These are phyloP conservation scores for Chiua sp. DNA, from an alignment of 1,284 basidiomycete species.

Conservation along the genomic window DNA sequence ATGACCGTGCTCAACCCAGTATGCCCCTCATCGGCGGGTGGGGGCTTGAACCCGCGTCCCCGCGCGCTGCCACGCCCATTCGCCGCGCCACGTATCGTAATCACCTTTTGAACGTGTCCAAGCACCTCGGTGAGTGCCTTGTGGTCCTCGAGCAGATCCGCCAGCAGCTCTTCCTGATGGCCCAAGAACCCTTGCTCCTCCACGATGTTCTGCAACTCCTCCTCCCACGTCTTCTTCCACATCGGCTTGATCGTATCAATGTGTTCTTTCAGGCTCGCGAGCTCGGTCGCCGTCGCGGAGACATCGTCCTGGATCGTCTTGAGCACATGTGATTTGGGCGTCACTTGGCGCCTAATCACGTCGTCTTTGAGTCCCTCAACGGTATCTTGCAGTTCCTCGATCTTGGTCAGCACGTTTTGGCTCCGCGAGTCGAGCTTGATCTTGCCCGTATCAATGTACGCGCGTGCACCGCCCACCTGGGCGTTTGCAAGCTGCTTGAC, in stretches of 20 bases:
- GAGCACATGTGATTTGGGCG: slow-evolving; percentile 79
- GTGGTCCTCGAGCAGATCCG: slow-evolving; percentile 91
- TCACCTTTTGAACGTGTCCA: slow-evolving; percentile 87
- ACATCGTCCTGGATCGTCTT: slow-evolving; percentile 81
- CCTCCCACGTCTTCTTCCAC: slow-evolving; percentile 99
- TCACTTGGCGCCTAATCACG: slow-evolving; percentile 88
- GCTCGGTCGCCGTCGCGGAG: slow-evolving; percentile 68
- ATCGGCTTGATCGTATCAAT: slow-evolving; percentile 92
- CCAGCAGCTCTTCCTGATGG: slow-evolving; percentile 90
- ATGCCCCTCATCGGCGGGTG: slow-evolving; percentile 67
- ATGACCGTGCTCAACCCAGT: slow-evolving; percentile 76
- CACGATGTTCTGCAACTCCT: slow-evolving; percentile 95
- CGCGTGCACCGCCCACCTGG: slow-evolving; percentile 86
- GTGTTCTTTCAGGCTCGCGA: slow-evolving; percentile 83
- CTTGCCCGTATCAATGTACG: slow-evolving; percentile 93
- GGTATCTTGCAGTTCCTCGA: slow-evolving; percentile 94
- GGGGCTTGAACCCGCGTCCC: slow-evolving; percentile 56
- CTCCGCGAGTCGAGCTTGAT: slow-evolving; percentile 86
- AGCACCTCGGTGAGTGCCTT: slow-evolving; percentile 87
- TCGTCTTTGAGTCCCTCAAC: slow-evolving; percentile 93
- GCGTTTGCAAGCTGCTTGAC: slow-evolving; percentile 87
- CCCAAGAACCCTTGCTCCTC: slow-evolving; percentile 96
- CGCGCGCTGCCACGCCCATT: slow-evolving; percentile 38
- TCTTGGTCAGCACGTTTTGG: slow-evolving; percentile 89
- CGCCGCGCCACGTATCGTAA: slow-evolving; percentile 68